Percentiles rank a stretch among this genome's conserved stretches.
Evolutionary conservation across 2,329 filamentous ascomycete species (phyloP).

Genomic region (Sporothrix sp.): DNA sequence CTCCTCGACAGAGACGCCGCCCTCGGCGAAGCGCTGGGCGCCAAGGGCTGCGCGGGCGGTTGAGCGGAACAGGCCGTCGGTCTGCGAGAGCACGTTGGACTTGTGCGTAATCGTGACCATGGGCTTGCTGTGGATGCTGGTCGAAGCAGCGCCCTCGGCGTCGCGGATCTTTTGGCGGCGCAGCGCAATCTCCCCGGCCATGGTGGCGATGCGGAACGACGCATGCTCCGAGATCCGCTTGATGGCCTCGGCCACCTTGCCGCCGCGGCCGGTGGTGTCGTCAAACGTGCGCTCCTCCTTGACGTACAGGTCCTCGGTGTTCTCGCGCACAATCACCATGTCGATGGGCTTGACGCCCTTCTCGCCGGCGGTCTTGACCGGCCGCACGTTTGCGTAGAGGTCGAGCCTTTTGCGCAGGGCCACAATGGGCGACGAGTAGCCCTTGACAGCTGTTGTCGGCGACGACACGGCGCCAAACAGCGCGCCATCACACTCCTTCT

Average conservation of each 20-base stretch:
- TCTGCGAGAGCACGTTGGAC: conserved; percentile 92
- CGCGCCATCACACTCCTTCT: conserved; percentile 86
- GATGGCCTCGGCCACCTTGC: conserved; percentile 90
- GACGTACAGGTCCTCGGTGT: conserved; percentile 97
- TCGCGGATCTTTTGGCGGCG: conserved; percentile 69
- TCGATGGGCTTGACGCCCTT: conserved; percentile 64
- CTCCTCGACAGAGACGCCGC: conserved; percentile 65
- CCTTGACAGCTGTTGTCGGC: conserved; percentile 77
- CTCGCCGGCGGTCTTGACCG: conserved; percentile 72
- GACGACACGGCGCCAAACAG: conserved; percentile 95
- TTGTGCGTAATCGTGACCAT: conserved; percentile 97
- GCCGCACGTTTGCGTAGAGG: conserved; percentile 94
- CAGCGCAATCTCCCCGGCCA: conserved; percentile 90
- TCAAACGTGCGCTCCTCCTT: conserved; percentile 88
- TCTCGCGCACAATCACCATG: conserved; percentile 96
- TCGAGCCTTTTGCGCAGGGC: conserved; percentile 90
- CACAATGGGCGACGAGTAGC: conserved; percentile 94
- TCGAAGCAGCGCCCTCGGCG: conserved; percentile 37
- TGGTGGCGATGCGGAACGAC: conserved; percentile 74
- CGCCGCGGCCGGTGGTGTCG: conserved; percentile 45
- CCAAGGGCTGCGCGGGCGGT: conserved; percentile 66
- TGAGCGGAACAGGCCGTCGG: conserved; percentile 87
- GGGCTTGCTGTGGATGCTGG: conserved; percentile 55
- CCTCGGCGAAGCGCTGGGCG: conserved; percentile 46
- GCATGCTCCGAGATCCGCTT: conserved; percentile 91